Evolutionary conservation across 2,329 filamentous ascomycete genomes (phyloP).

Genomic region (Cladorrhinum sp.): DNA sequence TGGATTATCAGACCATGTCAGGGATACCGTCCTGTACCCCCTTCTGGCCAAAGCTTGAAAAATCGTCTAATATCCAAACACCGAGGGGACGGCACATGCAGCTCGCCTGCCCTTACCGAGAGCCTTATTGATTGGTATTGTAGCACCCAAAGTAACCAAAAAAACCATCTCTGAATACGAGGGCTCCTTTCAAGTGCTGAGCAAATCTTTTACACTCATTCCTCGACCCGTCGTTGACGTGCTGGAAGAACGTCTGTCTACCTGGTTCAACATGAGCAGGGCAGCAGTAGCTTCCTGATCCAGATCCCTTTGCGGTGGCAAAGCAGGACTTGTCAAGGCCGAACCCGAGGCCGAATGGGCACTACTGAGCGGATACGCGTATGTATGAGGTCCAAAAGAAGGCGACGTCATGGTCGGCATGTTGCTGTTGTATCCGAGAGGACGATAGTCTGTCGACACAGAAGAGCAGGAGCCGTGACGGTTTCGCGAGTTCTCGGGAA

Average conservation of each 20-base stretch:
- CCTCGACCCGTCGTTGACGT: conserved; percentile 39
- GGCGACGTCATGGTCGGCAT: conserved; percentile 40
- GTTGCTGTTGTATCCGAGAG: conserved; percentile 34
- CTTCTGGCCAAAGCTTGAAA: background rate
- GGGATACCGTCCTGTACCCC: background rate
- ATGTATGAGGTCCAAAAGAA: conserved; percentile 49
- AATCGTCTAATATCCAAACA: background rate
- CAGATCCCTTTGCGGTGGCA: conserved; percentile 54
- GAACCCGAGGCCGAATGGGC: conserved; percentile 45
- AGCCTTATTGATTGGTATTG: too few relatives aligned
- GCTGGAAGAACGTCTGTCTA: conserved; percentile 58
- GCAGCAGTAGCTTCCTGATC: conserved; percentile 83
- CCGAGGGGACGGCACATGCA: background rate
- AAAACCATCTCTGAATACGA: background rate
- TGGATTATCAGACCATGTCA: background rate
- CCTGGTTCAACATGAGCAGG: conserved; percentile 76
- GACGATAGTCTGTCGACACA: conserved; percentile 42
- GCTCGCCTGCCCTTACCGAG: too few relatives aligned
- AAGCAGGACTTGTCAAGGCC: conserved; percentile 56
- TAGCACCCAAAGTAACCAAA: too few relatives aligned
- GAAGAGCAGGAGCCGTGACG: conserved; percentile 55
- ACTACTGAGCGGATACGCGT: conserved; percentile 34
- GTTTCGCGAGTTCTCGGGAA: conserved; percentile 43
- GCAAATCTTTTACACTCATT: conserved; percentile 53
- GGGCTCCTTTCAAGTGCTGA: conserved; percentile 45